Conservation (phyloP, 1,284 basidiomycete genomes). For the Dichomitus squalens region DNA sequence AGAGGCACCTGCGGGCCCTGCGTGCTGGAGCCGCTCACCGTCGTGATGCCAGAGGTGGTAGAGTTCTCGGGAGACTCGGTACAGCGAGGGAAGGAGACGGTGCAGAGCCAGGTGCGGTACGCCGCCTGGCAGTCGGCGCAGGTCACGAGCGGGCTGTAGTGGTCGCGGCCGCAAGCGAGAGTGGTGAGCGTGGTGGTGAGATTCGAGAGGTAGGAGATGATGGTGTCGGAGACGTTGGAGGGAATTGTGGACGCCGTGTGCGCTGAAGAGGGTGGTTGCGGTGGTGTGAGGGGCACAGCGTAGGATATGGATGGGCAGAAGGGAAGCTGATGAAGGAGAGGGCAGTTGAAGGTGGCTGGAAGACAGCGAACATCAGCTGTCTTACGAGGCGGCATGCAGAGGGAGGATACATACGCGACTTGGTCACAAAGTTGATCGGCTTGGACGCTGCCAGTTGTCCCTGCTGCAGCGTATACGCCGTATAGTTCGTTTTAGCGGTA, state of each 20-base stretch:
- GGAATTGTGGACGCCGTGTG: constrained; percentile 62
- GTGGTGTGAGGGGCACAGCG: constrained; percentile 63
- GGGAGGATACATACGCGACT: constrained; percentile 54
- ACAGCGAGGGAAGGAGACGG: constrained; percentile 73
- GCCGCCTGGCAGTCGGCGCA: constrained; percentile 77
- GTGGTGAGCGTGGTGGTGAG: constrained; percentile 75
- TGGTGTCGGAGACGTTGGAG: constrained; percentile 44
- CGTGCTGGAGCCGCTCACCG: constrained; percentile 16
- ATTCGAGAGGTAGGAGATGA: constrained; percentile 66
- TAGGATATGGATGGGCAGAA: constrained; percentile 78
- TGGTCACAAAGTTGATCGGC: constrained; percentile 69
- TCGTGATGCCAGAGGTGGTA: constrained; percentile 20
- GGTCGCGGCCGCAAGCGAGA: constrained; percentile 78
- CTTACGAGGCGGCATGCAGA: not conserved
- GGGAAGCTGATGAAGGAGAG: constrained; percentile 69
- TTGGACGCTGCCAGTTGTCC: constrained; percentile 52
- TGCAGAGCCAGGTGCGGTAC: constrained; percentile 82
- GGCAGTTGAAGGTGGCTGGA: constrained; percentile 70
- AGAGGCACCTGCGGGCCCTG: constrained; percentile 27
- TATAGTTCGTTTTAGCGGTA: constrained; percentile 69
- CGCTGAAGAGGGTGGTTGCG: constrained; percentile 40
- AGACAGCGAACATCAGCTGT: not conserved
- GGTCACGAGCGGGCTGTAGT: constrained; percentile 76
- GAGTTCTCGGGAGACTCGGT: constrained; percentile 42
- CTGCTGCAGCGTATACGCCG: constrained; percentile 60